Conservation (phyloP, 2,329 filamentous ascomycete genomes). For the Monilinia vaccinii-corymbosi region DNA sequence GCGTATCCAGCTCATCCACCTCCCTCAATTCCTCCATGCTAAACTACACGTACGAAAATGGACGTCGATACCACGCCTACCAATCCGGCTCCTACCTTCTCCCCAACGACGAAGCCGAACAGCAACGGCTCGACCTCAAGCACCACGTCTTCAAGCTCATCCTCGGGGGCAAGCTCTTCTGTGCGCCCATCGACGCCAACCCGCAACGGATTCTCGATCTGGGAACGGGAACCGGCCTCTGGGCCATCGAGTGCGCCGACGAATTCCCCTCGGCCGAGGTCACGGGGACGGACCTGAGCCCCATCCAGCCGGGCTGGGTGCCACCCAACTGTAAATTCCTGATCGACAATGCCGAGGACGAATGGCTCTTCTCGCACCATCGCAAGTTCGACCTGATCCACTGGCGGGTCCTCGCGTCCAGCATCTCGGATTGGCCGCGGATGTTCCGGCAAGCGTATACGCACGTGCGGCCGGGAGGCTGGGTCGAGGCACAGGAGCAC, state of each 20-base stretch:
- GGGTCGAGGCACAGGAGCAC: slow-evolving; percentile 47
- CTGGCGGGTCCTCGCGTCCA: slow-evolving; percentile 46
- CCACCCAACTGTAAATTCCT: slow-evolving; percentile 52
- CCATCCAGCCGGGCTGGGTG: slow-evolving; percentile 49
- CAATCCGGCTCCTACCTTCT: slow-evolving; percentile 47
- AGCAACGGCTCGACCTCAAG: slow-evolving; percentile 48
- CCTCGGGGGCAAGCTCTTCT: slow-evolving; percentile 33
- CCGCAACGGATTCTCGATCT: slow-evolving; percentile 47
- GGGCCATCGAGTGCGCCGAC: slow-evolving; percentile 52
- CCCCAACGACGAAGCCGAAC: slow-evolving; percentile 51
- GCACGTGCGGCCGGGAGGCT: slow-evolving; percentile 44
- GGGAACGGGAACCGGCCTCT: slow-evolving; percentile 50
- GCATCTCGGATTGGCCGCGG: slow-evolving; percentile 45
- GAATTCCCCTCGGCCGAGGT: slow-evolving; percentile 37
- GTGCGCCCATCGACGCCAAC: slow-evolving; percentile 40
- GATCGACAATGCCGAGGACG: slow-evolving; percentile 54
- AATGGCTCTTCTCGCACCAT: slow-evolving; percentile 40
- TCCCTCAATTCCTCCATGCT: slow-evolving; percentile 32
- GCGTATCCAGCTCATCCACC: neutral
- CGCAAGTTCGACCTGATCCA: slow-evolving; percentile 51
- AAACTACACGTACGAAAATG: slow-evolving; percentile 47
- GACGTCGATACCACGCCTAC: slow-evolving; percentile 49
- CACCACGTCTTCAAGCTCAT: slow-evolving; percentile 26
- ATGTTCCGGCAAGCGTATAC: slow-evolving; percentile 39
- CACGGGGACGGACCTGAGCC: slow-evolving; percentile 47